Percentiles rank a stretch among this genome's conserved stretches.
Conservation (phyloP, 2,329 filamentous ascomycete genomes). For the Sclerotinia spermophila region DNA sequence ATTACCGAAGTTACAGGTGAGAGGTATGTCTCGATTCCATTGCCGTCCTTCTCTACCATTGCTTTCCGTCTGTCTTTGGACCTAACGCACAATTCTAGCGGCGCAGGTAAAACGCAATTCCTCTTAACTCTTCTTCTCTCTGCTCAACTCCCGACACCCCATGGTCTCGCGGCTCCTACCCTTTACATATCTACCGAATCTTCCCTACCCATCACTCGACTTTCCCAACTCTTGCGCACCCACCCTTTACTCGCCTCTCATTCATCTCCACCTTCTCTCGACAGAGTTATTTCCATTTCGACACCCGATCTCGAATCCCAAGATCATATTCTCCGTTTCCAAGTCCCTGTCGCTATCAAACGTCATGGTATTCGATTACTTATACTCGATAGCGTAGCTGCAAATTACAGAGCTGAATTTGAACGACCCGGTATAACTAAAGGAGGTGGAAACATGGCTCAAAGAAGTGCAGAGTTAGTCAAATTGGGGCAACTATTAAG, state of each 20-base stretch:
- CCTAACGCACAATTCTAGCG: slow-evolving; percentile 46
- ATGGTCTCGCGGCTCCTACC: slow-evolving; percentile 62
- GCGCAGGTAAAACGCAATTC: slow-evolving; percentile 92
- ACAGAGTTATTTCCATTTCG: slow-evolving; percentile 73
- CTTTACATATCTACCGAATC: slow-evolving; percentile 95
- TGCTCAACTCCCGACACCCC: slow-evolving; percentile 73
- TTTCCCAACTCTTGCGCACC: slow-evolving; percentile 70
- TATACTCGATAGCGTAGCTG: slow-evolving; percentile 86
- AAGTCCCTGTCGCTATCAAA: slow-evolving; percentile 79
- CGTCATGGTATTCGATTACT: slow-evolving; percentile 76
- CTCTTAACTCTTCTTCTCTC: slow-evolving; percentile 80
- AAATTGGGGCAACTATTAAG: slow-evolving; percentile 73
- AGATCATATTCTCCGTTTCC: slow-evolving; percentile 90
- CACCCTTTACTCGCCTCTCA: slow-evolving; percentile 64
- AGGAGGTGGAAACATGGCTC: slow-evolving; percentile 60
- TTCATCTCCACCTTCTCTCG: slow-evolving; percentile 61
- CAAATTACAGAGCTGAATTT: slow-evolving; percentile 93
- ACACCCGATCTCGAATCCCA: slow-evolving; percentile 90
- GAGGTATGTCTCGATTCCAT: slow-evolving; percentile 50
- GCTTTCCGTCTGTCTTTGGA: neutral
- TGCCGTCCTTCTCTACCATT: neutral
- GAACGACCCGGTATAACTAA: slow-evolving; percentile 50
- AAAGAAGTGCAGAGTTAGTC: slow-evolving; percentile 71
- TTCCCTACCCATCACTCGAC: slow-evolving; percentile 73
- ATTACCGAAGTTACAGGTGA: slow-evolving; percentile 90